A percentile compares a stretch with the other conserved stretches of the same genome.
Evolutionary conservation across 2,329 filamentous ascomycete genomes (phyloP).

Genomic region (Dothistroma septosporum): DNA sequence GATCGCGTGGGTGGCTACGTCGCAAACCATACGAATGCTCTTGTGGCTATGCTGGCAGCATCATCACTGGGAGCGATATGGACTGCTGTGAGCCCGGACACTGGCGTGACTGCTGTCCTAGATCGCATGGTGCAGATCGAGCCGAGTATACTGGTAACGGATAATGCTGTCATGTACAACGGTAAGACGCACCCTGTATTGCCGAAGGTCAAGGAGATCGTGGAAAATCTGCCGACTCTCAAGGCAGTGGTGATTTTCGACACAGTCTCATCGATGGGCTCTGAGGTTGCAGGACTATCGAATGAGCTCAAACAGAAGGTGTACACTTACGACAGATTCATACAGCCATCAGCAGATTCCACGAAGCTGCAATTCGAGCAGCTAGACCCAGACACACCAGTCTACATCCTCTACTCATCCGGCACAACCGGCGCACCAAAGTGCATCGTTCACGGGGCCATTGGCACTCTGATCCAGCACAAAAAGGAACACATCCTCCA

Average conservation of each 20-base stretch:
- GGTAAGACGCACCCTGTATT: constrained; percentile 80
- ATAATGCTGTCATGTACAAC: constrained; percentile 87
- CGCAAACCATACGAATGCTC: constrained; percentile 81
- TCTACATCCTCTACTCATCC: constrained; percentile 90
- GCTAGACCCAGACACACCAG: constrained; percentile 76
- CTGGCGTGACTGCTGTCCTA: constrained; percentile 82
- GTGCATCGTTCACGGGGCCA: constrained; percentile 86
- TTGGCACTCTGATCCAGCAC: constrained; percentile 89
- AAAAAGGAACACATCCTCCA: constrained; percentile 95
- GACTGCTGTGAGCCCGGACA: constrained; percentile 91
- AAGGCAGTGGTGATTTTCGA: constrained; percentile 70
- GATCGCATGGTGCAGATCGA: constrained; percentile 83
- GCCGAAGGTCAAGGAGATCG: constrained; percentile 74
- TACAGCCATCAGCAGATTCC: constrained; percentile 38
- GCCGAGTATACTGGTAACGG: constrained; percentile 76
- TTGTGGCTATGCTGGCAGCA: constrained; percentile 82
- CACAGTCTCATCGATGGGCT: constrained; percentile 49
- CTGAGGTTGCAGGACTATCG: constrained; percentile 29
- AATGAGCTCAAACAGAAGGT: constrained; percentile 16
- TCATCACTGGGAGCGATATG: constrained; percentile 82
- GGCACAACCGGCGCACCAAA: constrained; percentile 87
- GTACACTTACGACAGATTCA: constrained; percentile 30
- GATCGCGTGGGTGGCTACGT: constrained; percentile 70
- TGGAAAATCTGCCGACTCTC: constrained; percentile 61
- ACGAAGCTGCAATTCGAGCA: constrained; percentile 59